A percentile compares a stretch with the other conserved stretches of the same genome.
Evolutionary conservation across 2,329 filamentous ascomycete species (phyloP).

Genomic region (Amphichorda felina): DNA sequence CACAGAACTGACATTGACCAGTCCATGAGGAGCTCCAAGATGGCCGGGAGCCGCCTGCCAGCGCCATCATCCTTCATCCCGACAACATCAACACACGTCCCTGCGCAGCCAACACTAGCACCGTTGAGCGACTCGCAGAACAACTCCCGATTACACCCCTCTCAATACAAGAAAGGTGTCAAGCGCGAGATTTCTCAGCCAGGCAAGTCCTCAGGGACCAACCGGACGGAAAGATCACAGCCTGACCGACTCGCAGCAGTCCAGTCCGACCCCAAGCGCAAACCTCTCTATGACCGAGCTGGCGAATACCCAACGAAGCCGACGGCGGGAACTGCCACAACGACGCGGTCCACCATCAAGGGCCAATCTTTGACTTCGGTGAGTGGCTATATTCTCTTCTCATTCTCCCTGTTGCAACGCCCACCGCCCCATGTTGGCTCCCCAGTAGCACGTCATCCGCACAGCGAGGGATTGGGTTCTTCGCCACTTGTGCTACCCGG

Average conservation of each 20-base stretch:
- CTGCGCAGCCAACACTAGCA: too few species aligned
- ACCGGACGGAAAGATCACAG: conserved; percentile 7
- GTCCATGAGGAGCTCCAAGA: conserved; percentile 16
- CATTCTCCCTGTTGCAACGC: too few species aligned
- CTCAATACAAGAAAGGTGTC: conserved; percentile 27
- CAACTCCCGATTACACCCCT: conserved; percentile 37
- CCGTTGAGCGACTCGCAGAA: conserved; percentile 41
- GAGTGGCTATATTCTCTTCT: neutral
- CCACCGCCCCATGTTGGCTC: too few species aligned
- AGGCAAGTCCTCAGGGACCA: conserved; percentile 20
- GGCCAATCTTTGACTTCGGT: conserved; percentile 7
- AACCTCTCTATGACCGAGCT: conserved; percentile 42
- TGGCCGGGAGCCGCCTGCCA: conserved; percentile 17
- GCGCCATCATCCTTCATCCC: too few species aligned
- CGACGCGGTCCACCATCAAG: conserved; percentile 30
- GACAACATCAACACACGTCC: too few species aligned
- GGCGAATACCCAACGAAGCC: conserved; percentile 34
- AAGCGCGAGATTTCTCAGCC: conserved; percentile 40
- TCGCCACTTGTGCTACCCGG: too few species aligned
- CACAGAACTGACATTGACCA: conserved; percentile 5
- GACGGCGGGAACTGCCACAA: conserved; percentile 24
- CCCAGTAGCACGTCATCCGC: too few species aligned
- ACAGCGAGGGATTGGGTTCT: too few species aligned
- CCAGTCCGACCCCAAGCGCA: conserved; percentile 48
- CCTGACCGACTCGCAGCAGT: conserved; percentile 27